Evolutionary conservation across 495 filamentous ascomycete genomes (phyloP).

Genomic region (Terfezia claveryi): DNA sequence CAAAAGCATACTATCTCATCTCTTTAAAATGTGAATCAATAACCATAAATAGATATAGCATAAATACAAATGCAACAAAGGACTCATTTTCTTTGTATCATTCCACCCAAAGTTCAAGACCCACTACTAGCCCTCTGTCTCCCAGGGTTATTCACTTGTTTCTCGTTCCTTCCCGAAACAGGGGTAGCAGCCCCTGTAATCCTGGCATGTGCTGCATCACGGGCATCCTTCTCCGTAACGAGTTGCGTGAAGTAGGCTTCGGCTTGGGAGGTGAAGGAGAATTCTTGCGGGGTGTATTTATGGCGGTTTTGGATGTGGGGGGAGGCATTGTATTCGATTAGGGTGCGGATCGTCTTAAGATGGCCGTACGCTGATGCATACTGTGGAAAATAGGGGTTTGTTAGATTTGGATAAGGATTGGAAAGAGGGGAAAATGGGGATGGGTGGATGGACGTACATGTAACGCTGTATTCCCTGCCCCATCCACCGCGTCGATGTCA

Average conservation of each 20-base stretch:
- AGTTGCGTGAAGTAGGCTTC: conserved; percentile 53
- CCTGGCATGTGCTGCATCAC: not conserved
- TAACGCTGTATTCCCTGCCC: conserved; percentile 52
- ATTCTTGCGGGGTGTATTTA: conserved; percentile 50
- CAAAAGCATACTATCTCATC: too few relatives aligned
- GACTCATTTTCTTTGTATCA: too few relatives aligned
- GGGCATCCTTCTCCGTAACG: conserved; percentile 25
- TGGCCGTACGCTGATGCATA: conserved; percentile 43
- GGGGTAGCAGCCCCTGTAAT: conserved; percentile 11
- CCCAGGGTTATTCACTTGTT: conserved; percentile 1
- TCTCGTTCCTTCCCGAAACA: conserved; percentile 16
- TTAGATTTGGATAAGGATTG: not conserved
- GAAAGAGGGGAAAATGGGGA: not conserved
- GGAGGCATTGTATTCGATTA: conserved; percentile 46
- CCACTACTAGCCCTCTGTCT: conserved; percentile 17
- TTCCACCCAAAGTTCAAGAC: not conserved
- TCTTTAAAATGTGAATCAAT: too few relatives aligned
- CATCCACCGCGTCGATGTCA: conserved; percentile 26
- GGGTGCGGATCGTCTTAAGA: conserved; percentile 45
- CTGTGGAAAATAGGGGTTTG: not conserved
- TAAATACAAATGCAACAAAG: too few relatives aligned
- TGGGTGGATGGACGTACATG: conserved; percentile 30
- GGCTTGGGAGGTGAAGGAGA: conserved; percentile 48
- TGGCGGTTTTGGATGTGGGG: conserved; percentile 41
- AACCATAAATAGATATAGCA: too few relatives aligned